These are phyloP conservation scores for Colletotrichum truncatum DNA, from an alignment of 2,329 filamentous ascomycete species.

Conservation along the genomic window DNA sequence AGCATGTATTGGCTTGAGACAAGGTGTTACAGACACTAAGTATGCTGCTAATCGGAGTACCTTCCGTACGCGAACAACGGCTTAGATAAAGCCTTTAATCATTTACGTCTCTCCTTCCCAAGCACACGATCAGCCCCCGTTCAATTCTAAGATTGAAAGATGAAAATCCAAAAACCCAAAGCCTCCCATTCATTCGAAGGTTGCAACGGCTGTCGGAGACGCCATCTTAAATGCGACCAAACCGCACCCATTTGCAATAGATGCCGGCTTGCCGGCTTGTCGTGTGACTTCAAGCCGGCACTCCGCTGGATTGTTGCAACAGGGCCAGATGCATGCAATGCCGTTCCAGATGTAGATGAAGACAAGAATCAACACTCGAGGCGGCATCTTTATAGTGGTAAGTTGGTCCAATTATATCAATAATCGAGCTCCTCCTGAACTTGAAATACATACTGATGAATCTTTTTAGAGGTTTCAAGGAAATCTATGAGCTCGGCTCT, in stretches of 20 bases:
- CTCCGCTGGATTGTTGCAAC: background rate
- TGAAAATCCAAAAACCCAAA: background rate
- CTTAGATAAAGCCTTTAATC: too few species aligned
- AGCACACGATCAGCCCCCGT: too few species aligned
- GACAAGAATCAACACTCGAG: background rate
- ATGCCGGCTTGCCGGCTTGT: background rate
- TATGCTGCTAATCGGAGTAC: too few species aligned
- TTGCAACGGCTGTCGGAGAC: background rate
- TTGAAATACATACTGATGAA: too few species aligned
- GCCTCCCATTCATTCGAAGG: conserved; percentile 1
- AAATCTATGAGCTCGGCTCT: background rate
- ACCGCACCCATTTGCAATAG: background rate
- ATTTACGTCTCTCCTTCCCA: too few species aligned
- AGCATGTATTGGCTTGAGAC: background rate
- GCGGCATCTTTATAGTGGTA: background rate
- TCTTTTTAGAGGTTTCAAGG: background rate
- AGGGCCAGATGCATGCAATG: background rate
- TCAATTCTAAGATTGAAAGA: background rate
- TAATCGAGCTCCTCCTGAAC: background rate
- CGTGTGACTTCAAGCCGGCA: background rate
- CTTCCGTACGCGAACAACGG: too few species aligned
- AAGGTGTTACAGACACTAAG: too few species aligned
- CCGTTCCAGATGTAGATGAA: background rate
- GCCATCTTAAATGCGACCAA: background rate
- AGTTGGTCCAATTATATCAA: background rate